Percentiles rank a stretch among this genome's conserved stretches.
These are phyloP conservation scores for Oemleria cerasiformis DNA, from an alignment of 306 rosid genomes.

Conservation along the genomic window DNA sequence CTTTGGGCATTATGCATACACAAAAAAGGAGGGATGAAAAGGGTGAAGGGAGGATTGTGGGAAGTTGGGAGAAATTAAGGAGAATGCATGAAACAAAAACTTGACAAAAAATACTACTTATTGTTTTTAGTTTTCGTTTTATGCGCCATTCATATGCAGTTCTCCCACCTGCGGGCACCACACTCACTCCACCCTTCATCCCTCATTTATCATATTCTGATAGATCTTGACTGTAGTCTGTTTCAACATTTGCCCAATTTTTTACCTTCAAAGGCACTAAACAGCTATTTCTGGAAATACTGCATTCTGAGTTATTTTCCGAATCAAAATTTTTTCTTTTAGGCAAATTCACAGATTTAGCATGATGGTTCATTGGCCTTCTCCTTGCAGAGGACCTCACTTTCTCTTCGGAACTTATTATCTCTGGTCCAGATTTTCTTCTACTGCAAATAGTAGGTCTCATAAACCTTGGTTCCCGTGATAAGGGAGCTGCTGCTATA, in stretches of 20 bases:
- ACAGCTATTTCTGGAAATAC: conserved; percentile 38
- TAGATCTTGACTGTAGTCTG: conserved; percentile 33
- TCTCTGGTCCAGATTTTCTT: conserved; percentile 27
- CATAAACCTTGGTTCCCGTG: conserved; percentile 37
- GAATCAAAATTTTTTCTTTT: conserved; percentile 5
- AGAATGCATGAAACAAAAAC: no score
- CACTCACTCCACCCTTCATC: no score
- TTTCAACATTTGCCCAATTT: conserved; percentile 25
- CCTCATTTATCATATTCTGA: neutral
- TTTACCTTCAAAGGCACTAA: conserved; percentile 23
- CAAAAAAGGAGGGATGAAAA: no score
- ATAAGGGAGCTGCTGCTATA: no score
- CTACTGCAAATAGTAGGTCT: conserved; percentile 36
- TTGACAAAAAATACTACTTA: no score
- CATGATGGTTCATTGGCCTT: conserved; percentile 24
- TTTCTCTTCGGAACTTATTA: conserved; percentile 20
- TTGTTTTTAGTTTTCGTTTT: no score
- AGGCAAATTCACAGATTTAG: conserved; percentile 38
- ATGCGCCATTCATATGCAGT: no score
- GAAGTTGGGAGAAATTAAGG: no score
- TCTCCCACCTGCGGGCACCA: no score
- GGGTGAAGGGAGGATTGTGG: no score
- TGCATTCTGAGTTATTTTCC: conserved; percentile 27
- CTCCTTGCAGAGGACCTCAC: conserved; percentile 17
- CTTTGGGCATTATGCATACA: no score